Percentiles rank a stretch among this genome's conserved stretches.
Evolutionary conservation across 768 basidiomycete species (phyloP).

Genomic region (Naganishia randhawae): DNA sequence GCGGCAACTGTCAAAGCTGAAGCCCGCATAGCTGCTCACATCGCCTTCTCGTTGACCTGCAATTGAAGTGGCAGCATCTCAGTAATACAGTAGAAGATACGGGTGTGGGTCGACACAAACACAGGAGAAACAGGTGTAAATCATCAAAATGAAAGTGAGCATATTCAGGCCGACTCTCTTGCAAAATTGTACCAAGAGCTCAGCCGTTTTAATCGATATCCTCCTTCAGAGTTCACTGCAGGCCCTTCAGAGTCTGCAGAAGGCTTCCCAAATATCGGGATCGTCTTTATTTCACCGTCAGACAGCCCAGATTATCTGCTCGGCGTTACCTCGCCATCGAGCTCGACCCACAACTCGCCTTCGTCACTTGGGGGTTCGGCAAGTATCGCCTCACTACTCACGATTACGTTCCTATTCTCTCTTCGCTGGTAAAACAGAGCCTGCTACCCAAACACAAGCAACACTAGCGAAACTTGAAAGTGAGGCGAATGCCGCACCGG

Average conservation of each 20-base stretch:
- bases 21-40: too few relatives aligned
- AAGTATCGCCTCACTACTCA: neutral
- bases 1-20: too few relatives aligned
- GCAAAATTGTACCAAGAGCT: too few relatives aligned
- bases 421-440: conserved; percentile 10
- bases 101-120: neutral
- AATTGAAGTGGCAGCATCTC: neutral
- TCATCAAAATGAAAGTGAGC: conserved; percentile 5
- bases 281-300: conserved; percentile 7
- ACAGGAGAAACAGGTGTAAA: neutral
- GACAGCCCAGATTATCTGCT: neutral
- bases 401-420: conserved; percentile 14
- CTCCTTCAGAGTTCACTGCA: neutral
- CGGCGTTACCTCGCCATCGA: conserved; percentile 11
- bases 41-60: too few relatives aligned
- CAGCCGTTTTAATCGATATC: neutral
- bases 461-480: conserved; percentile 43
- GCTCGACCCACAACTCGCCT: neutral
- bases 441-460: conserved; percentile 20
- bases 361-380: neutral
- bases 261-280: neutral
- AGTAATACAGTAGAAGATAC: neutral
- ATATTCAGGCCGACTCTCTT: neutral
- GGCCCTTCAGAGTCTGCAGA: conserved; percentile 4
- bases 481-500: conserved; percentile 33